Evolutionary conservation across 805 yeast genomes (phyloP), one percentile per base, ranked within the genome.

Genomic region (Candida parachauliodes): DNA sequence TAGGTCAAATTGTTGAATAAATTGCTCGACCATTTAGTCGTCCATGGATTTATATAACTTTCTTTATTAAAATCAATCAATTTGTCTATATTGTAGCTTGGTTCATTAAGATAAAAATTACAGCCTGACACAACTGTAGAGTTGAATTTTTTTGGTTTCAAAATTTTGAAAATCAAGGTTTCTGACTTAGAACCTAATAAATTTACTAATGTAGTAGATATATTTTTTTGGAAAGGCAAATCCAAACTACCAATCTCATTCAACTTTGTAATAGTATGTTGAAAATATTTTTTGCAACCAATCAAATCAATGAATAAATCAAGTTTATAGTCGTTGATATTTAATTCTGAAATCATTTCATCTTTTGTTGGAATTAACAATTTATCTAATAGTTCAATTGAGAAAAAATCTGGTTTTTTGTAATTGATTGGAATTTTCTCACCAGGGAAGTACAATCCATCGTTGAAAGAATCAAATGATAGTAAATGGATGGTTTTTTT

Each of bases 271-370:
- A 54, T 30, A 25, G 48, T 43, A n/a, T 51, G 48, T 35, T 65
- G 70, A 32, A 68, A 60, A 48, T 50, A 57, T 40, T 57, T 57
- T 42, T 57, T 60, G 39, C 67, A 49, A n/a, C 74, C 74, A 8
- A 62, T 49, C 14, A 68, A 57, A 42, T 68, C 74, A 15, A 68
- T 49, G 28, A 68, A 51, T 23, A 59, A 41, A 43, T 68, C 74
- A 36, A 65, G 47, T 31, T 59, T 60, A 42, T 52, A 55, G 23
- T 50, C 41, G 34, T 52, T 42, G 26, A 60, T 26, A 38, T 58
- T 62, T 18, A 25, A 22, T 5, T 29, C 31, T 26, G 38, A 43
- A 3, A 65, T 49, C 15, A 32, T 37, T 26, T 51, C 57, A 10
- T 21, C 33, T 8, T 32, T 19, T 11, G 39, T 43, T n/a, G 52